Evolutionary conservation across 2,329 filamentous ascomycete species (phyloP).

Genomic region (Arthrobotrys megalospora): DNA sequence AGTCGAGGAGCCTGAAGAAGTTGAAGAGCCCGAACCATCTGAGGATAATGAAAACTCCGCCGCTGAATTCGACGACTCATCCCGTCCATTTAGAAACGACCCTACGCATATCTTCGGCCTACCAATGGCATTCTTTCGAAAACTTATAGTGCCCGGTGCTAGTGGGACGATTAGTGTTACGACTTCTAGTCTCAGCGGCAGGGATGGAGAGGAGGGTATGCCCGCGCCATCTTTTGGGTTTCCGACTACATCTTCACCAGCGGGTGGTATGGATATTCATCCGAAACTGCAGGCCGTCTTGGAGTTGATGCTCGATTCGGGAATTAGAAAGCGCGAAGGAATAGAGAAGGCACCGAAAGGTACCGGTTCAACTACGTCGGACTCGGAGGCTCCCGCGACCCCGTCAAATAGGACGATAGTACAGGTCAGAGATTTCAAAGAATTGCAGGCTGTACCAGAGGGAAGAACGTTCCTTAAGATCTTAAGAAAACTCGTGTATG

Average conservation of each 20-base stretch:
- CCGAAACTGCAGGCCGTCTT: slow-evolving; percentile 65
- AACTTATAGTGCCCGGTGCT: slow-evolving; percentile 7
- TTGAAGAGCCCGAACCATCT: slow-evolving; percentile 64
- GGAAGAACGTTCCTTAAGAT: slow-evolving; percentile 79
- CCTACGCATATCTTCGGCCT: slow-evolving; percentile 53
- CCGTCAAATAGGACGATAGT: slow-evolving; percentile 71
- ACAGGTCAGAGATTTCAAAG: slow-evolving; percentile 84
- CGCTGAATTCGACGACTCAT: slow-evolving; percentile 62
- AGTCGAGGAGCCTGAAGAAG: slow-evolving; percentile 68
- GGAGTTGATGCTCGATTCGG: slow-evolving; percentile 73
- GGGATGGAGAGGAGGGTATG: background rate
- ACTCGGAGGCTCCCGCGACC: slow-evolving; percentile 61
- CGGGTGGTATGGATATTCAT: slow-evolving; percentile 6
- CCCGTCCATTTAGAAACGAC: slow-evolving; percentile 62
- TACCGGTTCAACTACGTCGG: slow-evolving; percentile 63
- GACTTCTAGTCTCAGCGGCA: background rate
- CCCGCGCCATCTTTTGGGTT: background rate
- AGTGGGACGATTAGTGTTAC: slow-evolving; percentile 1
- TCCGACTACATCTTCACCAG: background rate
- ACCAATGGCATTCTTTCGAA: slow-evolving; percentile 23
- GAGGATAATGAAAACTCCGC: slow-evolving; percentile 43
- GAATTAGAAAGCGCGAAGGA: slow-evolving; percentile 62
- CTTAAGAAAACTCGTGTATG: slow-evolving; percentile 80
- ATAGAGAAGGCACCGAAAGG: slow-evolving; percentile 26
- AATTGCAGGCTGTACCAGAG: slow-evolving; percentile 79